Evolutionary conservation across 225 moss, liverwort and hornwort species (phyloP).

Genomic region (Straminergon stramineum): DNA sequence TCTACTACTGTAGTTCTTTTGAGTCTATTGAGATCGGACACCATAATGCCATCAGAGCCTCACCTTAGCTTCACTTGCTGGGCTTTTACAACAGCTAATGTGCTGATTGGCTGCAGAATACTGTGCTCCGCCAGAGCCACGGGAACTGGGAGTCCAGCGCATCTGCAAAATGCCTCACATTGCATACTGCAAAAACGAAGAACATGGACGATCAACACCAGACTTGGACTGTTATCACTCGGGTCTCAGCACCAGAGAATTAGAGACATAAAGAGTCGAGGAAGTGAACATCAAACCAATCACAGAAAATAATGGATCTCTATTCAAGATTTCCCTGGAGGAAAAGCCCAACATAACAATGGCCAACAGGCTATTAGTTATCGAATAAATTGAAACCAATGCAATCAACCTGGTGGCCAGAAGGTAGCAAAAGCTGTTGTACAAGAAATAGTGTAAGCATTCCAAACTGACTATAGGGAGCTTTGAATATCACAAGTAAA

Average conservation of each 20-base stretch:
- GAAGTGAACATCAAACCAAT: neutral
- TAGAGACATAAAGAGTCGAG: neutral
- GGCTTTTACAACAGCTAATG: slow-evolving; percentile 73
- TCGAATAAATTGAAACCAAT: neutral
- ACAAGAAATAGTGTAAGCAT: neutral
- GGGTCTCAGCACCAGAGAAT: neutral
- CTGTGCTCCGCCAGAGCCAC: slow-evolving; percentile 93
- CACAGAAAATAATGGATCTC: neutral
- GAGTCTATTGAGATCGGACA: too few species aligned
- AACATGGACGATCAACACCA: neutral
- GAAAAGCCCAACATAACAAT: neutral
- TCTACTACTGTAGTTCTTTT: too few species aligned
- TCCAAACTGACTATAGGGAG: neutral
- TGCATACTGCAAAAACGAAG: slow-evolving; percentile 55
- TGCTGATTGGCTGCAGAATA: slow-evolving; percentile 81
- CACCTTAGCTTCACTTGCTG: slow-evolving; percentile 90
- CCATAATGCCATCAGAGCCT: neutral
- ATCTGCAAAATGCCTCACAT: slow-evolving; percentile 87
- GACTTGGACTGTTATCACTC: neutral
- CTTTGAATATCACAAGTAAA: neutral
- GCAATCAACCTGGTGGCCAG: neutral
- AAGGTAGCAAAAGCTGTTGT: neutral
- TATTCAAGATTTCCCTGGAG: neutral
- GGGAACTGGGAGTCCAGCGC: slow-evolving; percentile 85
- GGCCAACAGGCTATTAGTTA: neutral